Percentiles rank a stretch among this genome's conserved stretches.
Conservation (phyloP, 106 monocot species). For the Allium fistulosum region DNA sequence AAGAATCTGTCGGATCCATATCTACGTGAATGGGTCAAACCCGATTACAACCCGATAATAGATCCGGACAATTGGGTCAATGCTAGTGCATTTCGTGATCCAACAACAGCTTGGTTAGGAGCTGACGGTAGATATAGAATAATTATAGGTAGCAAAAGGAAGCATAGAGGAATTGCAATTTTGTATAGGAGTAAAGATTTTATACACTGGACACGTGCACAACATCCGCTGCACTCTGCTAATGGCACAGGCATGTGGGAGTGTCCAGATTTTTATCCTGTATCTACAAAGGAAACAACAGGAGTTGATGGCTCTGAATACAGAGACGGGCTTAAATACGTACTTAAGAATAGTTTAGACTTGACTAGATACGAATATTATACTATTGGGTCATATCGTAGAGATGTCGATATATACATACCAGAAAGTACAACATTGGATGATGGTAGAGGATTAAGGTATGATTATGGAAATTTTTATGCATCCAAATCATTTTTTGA, state of each 20-base stretch:
- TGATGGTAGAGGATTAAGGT: conserved; percentile 20
- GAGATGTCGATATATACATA: background rate
- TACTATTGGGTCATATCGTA: background rate
- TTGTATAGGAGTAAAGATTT: background rate
- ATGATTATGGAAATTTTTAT: conserved; percentile 75
- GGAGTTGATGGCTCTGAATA: background rate
- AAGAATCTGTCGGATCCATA: conserved; percentile 5
- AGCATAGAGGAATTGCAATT: background rate
- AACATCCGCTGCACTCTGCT: background rate
- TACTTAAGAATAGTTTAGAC: background rate
- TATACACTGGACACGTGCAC: background rate
- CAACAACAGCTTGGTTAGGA: conserved; percentile 59
- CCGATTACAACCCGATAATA: background rate
- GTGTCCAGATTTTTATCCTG: background rate
- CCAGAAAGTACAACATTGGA: conserved; percentile 3
- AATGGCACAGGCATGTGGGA: background rate
- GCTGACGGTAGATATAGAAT: conserved; percentile 31
- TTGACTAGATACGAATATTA: conserved; percentile 1
- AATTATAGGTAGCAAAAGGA: conserved; percentile 28
- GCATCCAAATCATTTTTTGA: conserved; percentile 80
- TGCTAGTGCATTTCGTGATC: conserved; percentile 52
- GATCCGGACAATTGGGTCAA: background rate
- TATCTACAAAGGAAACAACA: background rate
- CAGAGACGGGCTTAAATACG: background rate
- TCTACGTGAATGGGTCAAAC: conserved; percentile 3